These are phyloP conservation scores for Pseudisothecium myosuroides DNA, from an alignment of 225 moss, liverwort and hornwort species.

Conservation along the genomic window DNA sequence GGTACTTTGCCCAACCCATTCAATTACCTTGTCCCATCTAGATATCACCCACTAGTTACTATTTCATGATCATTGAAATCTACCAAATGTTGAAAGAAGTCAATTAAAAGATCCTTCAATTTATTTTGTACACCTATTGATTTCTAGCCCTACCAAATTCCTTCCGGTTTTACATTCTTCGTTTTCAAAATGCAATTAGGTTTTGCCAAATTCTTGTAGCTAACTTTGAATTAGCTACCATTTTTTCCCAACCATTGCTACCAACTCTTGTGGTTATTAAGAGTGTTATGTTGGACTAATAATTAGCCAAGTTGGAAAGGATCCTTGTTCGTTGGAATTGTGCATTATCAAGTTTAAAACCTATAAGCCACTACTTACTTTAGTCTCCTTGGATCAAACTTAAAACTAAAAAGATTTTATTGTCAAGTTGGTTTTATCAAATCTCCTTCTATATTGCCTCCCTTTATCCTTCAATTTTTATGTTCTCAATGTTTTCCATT, in stretches of 20 bases:
- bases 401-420: background rate
- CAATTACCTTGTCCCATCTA: background rate
- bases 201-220: background rate
- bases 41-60: background rate
- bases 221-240: background rate
- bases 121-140: no score
- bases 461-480: background rate
- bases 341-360: background rate
- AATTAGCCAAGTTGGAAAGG: background rate
- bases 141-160: no score
- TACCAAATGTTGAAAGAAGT: accelerated
- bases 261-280: background rate
- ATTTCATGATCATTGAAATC: background rate
- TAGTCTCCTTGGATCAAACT: background rate
- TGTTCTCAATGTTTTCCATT: background rate
- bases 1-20: background rate
- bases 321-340: background rate
- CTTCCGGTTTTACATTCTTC: no score
- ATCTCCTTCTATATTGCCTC: background rate
- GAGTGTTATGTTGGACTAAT: accelerated
- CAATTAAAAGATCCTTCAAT: background rate
- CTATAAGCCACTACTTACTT: no score
- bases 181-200: background rate
- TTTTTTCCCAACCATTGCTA: background rate
- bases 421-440: background rate